Evolutionary conservation across 768 basidiomycete genomes (phyloP), one percentile per base, ranked within the genome.

Genomic region (Xerocomellus dryophilus): DNA sequence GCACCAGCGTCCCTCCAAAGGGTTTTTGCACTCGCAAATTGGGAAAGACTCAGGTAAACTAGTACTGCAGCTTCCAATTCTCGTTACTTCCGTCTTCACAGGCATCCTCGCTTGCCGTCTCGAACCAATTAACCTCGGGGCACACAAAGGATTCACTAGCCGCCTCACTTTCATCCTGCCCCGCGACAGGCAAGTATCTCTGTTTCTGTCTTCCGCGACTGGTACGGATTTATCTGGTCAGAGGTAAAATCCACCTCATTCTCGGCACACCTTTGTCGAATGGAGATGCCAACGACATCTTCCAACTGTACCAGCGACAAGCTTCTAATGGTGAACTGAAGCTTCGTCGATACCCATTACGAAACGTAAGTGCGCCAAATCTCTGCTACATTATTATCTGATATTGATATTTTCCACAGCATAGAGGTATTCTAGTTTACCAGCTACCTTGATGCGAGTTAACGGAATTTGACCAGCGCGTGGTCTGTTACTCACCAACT

Each of bases 271-370:
- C 70, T 1, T 64, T 74, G 43, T 54, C 64, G 35, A 80, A 82
- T 43, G 18, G 32, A 15, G 57, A 53, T 27, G 86, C 85, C 1
- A 76, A 90, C 57, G 38, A 64, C 9, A 79, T 88, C 35, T 88
- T 92, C 59, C 54, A 68, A 45, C 66, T 79, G 21, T 93, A 91
- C 67, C 90, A 93, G 66, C 64, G 72, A 27, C 79, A 90, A 61
- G 89, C 87, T 9, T 66, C 69, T 11, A 61, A 72, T 2, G 85
- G 85, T 12, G 67, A 65, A 21, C 65, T 93, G 38, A 73, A 70
- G 31, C 89, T 93, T 67, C 78, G 85, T 47, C 76, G 90, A 53
- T 90, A 84, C 79, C 88, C 89, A 8, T 64, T 91, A 60, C 76
- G 81, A 74, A 73, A 73, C 54, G 90, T 90, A 61, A 71, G 60